phyloP scores from a whole-genome alignment of 2,329 filamentous ascomycete genomes.

The Dactylellina leptospora region DNA sequence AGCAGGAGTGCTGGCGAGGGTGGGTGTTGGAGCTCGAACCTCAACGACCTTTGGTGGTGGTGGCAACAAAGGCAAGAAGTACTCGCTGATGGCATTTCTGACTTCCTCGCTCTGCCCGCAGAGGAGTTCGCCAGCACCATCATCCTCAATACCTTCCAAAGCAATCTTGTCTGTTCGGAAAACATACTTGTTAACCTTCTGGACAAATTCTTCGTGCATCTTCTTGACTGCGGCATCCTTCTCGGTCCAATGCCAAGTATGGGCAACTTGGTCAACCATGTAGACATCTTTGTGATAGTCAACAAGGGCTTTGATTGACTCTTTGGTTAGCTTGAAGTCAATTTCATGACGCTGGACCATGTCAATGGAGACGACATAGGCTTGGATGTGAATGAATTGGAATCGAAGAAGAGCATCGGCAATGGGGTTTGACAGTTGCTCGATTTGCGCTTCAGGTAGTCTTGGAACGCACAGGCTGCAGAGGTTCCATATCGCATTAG shows the following conservation, averaged over 20 bases:
- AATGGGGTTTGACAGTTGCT: conserved; percentile 80
- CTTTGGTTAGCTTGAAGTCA: conserved; percentile 94
- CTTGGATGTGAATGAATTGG: conserved; percentile 90
- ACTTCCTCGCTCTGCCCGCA: conserved; percentile 92
- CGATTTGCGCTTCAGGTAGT: conserved; percentile 72
- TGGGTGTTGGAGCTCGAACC: conserved; percentile 74
- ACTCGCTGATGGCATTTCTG: conserved; percentile 81
- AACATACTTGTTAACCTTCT: conserved; percentile 96
- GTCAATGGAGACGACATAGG: conserved; percentile 98
- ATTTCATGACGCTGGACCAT: conserved; percentile 98
- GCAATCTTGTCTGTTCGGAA: conserved; percentile 88
- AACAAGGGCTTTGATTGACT: conserved; percentile 90
- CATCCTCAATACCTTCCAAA: conserved; percentile 94
- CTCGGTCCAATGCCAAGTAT: conserved; percentile 92
- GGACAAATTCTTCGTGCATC: conserved; percentile 93
- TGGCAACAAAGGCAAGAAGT: conserved; percentile 87
- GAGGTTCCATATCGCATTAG: conserved; percentile 84
- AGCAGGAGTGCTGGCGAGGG: conserved; percentile 82
- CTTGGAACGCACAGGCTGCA: conserved; percentile 53
- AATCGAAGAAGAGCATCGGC: conserved; percentile 91
- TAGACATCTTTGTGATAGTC: conserved; percentile 97
- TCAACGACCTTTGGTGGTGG: conserved; percentile 88
- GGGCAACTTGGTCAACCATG: conserved; percentile 86
- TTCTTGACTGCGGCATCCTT: conserved; percentile 97
- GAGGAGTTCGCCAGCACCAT: conserved; percentile 91